phyloP scores from a whole-genome alignment of 75 land plant genomes.

The Adiantum capillusveneris region DNA sequence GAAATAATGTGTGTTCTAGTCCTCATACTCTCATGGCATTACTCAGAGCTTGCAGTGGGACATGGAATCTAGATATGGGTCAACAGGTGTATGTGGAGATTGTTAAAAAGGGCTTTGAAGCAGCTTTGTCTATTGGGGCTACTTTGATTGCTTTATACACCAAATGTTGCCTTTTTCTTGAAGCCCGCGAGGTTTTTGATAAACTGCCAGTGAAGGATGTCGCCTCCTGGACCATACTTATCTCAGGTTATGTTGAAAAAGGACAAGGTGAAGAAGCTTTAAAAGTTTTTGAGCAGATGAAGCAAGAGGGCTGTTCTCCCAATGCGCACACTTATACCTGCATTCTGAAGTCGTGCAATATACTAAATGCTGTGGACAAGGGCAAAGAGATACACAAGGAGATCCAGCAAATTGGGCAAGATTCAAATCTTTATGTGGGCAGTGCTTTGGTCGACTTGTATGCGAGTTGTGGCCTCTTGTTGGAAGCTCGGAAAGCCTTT shows the following conservation, averaged over 20 bases:
- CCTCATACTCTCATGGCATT: not conserved
- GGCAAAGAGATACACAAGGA: constrained; percentile 43
- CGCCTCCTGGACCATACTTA: constrained; percentile 14
- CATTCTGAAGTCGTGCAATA: constrained; percentile 6
- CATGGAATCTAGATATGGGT: constrained; percentile 1
- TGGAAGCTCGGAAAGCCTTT: constrained; percentile 13
- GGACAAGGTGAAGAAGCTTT: constrained; percentile 16
- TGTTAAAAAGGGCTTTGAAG: constrained; percentile 8
- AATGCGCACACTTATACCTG: constrained; percentile 10
- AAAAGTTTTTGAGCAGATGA: constrained; percentile 12
- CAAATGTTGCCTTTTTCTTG: constrained; percentile 5
- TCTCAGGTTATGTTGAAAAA: constrained; percentile 6
- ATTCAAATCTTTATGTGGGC: constrained; percentile 32
- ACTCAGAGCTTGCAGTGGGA: constrained; percentile 5
- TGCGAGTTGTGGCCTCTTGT: constrained; percentile 17
- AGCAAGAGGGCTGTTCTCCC: constrained; percentile 2
- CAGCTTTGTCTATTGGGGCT: constrained; percentile 4
- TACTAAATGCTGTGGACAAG: not conserved
- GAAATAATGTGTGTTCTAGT: not conserved
- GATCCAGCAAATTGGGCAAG: constrained; percentile 20
- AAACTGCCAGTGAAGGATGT: constrained; percentile 3
- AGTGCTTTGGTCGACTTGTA: constrained; percentile 38
- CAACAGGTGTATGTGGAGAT: constrained; percentile 3
- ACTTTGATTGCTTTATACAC: constrained; percentile 16
- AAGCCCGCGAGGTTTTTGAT: constrained; percentile 6